phyloP scores from a whole-genome alignment of 352 stramenopile species.

The Thraustochytrium sp. region DNA sequence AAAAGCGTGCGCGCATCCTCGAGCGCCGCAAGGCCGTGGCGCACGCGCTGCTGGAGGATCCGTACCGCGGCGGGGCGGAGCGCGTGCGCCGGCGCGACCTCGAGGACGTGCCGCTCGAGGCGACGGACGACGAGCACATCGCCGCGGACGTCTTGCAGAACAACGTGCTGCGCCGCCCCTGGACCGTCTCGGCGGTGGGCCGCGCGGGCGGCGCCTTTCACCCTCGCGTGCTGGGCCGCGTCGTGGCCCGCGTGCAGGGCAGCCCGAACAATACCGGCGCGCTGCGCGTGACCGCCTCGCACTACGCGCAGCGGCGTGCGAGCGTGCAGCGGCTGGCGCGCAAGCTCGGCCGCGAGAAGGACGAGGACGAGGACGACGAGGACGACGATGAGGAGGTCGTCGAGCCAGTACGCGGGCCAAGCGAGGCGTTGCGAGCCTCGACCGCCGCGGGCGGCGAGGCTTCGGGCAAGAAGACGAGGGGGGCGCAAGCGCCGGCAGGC shows the following conservation, averaged over 20 bases:
- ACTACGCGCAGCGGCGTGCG: neutral
- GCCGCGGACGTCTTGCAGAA: conserved; percentile 7
- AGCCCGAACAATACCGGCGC: neutral
- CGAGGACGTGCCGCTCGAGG: neutral
- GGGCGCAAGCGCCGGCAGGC: too few species aligned
- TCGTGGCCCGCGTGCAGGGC: neutral
- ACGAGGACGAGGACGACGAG: neutral
- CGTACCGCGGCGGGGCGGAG: neutral
- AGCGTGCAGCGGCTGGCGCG: neutral
- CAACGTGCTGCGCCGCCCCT: conserved; percentile 10
- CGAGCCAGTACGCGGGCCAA: too few species aligned
- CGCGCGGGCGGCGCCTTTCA: neutral
- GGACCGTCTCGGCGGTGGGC: neutral
- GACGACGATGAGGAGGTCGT: too few species aligned
- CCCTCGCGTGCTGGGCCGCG: neutral
- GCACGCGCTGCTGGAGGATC: neutral
- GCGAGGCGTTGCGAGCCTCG: too few species aligned
- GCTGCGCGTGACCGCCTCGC: neutral
- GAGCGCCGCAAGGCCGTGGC: neutral
- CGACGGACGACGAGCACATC: conserved; percentile 7
- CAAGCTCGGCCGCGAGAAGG: neutral
- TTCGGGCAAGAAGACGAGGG: too few species aligned
- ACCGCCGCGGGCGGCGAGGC: too few species aligned
- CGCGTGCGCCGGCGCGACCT: neutral
- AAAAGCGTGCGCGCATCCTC: neutral